Evolutionary conservation across 208 protist species (phyloP).

Genomic region (Angomonas ambiguus): DNA sequence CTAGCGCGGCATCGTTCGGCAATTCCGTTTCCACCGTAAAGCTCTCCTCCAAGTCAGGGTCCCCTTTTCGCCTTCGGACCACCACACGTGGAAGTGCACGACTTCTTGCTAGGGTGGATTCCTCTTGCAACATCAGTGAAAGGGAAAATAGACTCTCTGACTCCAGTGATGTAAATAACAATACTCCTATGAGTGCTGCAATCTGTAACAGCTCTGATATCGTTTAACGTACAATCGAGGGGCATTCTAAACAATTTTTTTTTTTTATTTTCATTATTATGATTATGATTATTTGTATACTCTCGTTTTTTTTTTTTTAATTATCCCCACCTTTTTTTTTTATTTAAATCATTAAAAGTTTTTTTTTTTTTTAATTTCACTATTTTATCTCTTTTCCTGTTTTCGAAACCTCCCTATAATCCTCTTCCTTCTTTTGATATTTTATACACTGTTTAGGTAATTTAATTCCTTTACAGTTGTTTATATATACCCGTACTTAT

Average conservation of each 20-base stretch:
- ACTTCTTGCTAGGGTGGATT: no score
- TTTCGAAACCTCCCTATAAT: neutral
- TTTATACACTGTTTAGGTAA: neutral
- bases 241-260: neutral
- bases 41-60: neutral
- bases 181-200: no score
- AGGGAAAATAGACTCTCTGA: no score
- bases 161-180: no score
- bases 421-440: no score
- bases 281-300: neutral
- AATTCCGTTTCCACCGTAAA: neutral
- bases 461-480: no score
- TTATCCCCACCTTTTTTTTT: no score
- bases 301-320: neutral
- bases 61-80: neutral
- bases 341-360: neutral
- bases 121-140: no score
- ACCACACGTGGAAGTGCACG: neutral
- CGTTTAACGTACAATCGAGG: neutral
- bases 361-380: conserved; percentile 3
- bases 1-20: neutral
- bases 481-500: neutral
- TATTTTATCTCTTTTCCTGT: conserved; percentile 10
- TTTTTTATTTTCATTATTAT: conserved; percentile 2
- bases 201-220: no score